These are phyloP conservation scores for Colletotrichum godetiae DNA, from an alignment of 2,329 filamentous ascomycete species.

Conservation along the genomic window DNA sequence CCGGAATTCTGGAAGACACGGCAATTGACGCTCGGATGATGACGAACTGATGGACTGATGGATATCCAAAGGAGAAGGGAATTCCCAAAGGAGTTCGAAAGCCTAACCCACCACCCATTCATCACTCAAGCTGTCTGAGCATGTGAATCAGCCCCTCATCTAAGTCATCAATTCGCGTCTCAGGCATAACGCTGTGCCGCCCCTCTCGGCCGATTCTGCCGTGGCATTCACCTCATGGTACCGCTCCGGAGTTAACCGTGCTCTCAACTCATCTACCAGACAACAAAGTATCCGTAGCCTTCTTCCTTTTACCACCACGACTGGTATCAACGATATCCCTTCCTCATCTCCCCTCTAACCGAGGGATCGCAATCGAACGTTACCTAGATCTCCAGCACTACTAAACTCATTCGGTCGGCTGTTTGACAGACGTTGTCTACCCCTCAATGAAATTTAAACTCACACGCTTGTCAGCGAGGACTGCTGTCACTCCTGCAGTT, in stretches of 20 bases:
- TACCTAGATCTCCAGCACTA: not conserved
- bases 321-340: not conserved
- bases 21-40: conserved; percentile 18
- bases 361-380: conserved; percentile 21
- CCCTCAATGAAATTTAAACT: not conserved
- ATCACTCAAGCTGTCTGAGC: not conserved
- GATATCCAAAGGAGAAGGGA: not conserved
- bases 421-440: not conserved
- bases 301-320: conserved; percentile 1
- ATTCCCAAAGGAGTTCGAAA: not conserved
- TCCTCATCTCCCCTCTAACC: conserved; percentile 1
- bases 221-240: conserved; percentile 22
- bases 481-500: conserved; percentile 17
- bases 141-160: conserved; percentile 22
- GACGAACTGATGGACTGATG: not conserved
- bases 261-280: conserved; percentile 5
- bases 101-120: not conserved
- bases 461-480: not conserved
- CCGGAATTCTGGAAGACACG: conserved; percentile 3
- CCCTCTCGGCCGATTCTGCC: conserved; percentile 25
- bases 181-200: conserved; percentile 18
- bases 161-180: conserved; percentile 11
- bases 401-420: not conserved
- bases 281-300: not conserved
- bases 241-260: not conserved